phyloP scores from a whole-genome alignment of 352 stramenopile genomes.

The Phytophthora agathidicida region DNA sequence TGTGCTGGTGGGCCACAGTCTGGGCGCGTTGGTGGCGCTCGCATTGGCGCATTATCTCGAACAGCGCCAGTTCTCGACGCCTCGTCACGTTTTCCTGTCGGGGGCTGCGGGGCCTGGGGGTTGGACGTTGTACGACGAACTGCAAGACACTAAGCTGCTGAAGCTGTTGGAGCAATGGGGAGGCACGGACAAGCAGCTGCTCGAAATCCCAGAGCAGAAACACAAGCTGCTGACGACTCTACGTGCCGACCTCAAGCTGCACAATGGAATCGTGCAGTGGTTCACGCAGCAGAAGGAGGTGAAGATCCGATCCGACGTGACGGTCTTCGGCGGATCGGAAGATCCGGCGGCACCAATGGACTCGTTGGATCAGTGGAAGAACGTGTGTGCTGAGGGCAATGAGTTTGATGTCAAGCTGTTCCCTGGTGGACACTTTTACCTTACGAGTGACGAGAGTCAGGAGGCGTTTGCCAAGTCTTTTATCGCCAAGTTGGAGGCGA shows the following conservation, averaged over 20 bases:
- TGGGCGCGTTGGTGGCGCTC: constrained; percentile 66
- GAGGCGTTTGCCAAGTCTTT: constrained; percentile 42
- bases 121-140: constrained; percentile 45
- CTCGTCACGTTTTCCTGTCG: constrained; percentile 68
- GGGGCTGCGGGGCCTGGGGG: constrained; percentile 41
- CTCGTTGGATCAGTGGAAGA: constrained; percentile 46
- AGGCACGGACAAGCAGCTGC: constrained; percentile 60
- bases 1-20: constrained; percentile 69
- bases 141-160: constrained; percentile 45
- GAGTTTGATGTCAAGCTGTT: constrained; percentile 55
- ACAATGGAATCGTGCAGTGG: constrained; percentile 58
- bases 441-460: constrained; percentile 44
- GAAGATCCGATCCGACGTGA: constrained; percentile 41
- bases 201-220: constrained; percentile 50
- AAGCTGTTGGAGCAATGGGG: constrained; percentile 60
- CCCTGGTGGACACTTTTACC: constrained; percentile 66
- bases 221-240: constrained; percentile 41
- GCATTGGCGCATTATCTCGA: constrained; percentile 57
- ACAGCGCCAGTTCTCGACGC: constrained; percentile 49
- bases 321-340: constrained; percentile 58
- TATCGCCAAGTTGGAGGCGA: constrained; percentile 41
- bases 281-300: constrained; percentile 28
- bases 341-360: constrained; percentile 45
- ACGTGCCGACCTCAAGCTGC: constrained; percentile 53
- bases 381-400: constrained; percentile 28